Base-by-base conservation (phyloP, 139 green algal genomes). In the Auxenochlorella pyrenoidosa region DNA sequence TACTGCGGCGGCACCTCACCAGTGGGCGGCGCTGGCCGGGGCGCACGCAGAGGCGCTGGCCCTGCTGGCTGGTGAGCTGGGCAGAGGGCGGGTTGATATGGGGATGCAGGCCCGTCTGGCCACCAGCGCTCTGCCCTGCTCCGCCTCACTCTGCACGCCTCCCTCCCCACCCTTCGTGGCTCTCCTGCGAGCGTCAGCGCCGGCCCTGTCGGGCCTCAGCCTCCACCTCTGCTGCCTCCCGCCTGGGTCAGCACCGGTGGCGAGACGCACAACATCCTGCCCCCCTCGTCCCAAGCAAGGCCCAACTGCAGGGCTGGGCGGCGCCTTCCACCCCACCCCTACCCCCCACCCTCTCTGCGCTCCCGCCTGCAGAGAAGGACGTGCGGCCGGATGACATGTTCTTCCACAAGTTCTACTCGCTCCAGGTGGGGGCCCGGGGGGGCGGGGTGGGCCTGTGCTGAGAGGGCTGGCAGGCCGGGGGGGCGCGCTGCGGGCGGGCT, bases 381-480 rank as follows among this genome's bases (percentile, higher is more conserved):
- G 93, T 98, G 5, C 78, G 87, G 12, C 91, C 95, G 3, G 94
- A 95, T 12, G 93, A 97, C 54, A 77, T 95, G 15, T 99, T 98
- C 91, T 98, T 99, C 91, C 95, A 98, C 86, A 94, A 91, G 84
- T 96, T 85, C 73, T 93, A 92, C 84, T 71, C 47, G 30, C 63
- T 89, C 51, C 76, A 87, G 82, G 81, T 78, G 32, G 43, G 41
- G 13, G 5, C 59, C 59, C 59, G 59, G 59, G 59, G 21, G 59
- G 24, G 59, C 59, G n/a, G n/a, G n/a, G n/a, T n/a, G n/a, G n/a
- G n/a, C n/a, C n/a, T n/a, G n/a, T n/a, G n/a, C n/a, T n/a, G n/a
- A n/a, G n/a, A n/a, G n/a, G n/a, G n/a, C n/a, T n/a, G n/a, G n/a
- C n/a, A n/a, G n/a, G n/a, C n/a, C n/a, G n/a, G n/a, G n/a, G n/a